Conservation (phyloP, 305 asterid genomes). For the Fraxinus baroniana region DNA sequence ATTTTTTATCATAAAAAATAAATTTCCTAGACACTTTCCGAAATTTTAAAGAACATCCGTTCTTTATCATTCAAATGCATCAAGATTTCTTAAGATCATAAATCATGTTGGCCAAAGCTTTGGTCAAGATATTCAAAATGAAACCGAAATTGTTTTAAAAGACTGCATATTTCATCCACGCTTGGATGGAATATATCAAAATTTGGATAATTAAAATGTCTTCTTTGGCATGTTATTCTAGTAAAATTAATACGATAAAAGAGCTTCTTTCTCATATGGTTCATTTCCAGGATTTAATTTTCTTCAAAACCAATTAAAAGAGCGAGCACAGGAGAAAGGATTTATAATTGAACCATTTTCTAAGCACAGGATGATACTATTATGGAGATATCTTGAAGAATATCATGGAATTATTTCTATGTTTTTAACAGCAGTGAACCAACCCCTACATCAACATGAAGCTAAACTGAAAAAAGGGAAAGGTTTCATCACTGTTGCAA, state of each 20-base stretch:
- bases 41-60: no score
- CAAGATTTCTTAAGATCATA: background rate
- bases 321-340: background rate
- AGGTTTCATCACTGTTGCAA: conserved; percentile 22
- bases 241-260: background rate
- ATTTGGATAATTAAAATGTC: background rate
- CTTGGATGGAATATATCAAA: background rate
- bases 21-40: no score
- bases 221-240: background rate
- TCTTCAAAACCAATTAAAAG: background rate
- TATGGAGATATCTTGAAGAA: background rate
- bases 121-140: background rate
- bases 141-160: background rate
- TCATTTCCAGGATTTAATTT: background rate
- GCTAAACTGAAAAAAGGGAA: conserved; percentile 20
- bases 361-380: background rate
- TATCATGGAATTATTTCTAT: background rate
- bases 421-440: background rate
- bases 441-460: background rate
- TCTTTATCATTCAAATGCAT: background rate
- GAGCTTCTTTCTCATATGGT: background rate
- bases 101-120: background rate
- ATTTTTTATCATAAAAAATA: no score
- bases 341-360: background rate
- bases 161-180: background rate